These are phyloP conservation scores for Colletotrichum eremochloae DNA, from an alignment of 2,329 filamentous ascomycete genomes.

Conservation along the genomic window DNA sequence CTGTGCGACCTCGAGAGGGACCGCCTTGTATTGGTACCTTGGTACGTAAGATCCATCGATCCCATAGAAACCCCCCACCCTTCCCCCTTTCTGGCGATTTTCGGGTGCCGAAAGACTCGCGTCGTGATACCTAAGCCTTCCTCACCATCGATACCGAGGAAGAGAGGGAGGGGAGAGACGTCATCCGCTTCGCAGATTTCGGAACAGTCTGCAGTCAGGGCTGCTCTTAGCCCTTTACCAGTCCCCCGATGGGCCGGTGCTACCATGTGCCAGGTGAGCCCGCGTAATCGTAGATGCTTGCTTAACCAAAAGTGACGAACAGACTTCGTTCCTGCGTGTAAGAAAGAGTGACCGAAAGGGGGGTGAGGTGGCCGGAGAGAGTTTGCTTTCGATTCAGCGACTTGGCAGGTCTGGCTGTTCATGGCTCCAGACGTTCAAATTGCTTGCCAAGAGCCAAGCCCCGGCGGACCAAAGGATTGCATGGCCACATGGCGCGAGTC, in stretches of 20 bases:
- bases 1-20: too few species aligned
- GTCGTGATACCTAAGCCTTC: neutral
- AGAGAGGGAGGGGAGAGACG: neutral
- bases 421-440: neutral
- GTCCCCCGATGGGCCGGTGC: neutral
- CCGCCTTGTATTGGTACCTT: too few species aligned
- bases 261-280: neutral
- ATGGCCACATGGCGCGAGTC: neutral
- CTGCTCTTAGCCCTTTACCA: neutral
- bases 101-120: neutral
- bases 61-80: too few species aligned
- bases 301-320: neutral
- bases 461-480: neutral
- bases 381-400: neutral
- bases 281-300: neutral
- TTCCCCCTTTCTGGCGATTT: neutral
- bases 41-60: too few species aligned
- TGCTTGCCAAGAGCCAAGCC: conserved; percentile 7
- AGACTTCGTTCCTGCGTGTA: neutral
- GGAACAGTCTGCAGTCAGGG: neutral
- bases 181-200: neutral
- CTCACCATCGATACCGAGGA: neutral
- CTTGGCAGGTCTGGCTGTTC: neutral
- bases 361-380: neutral
- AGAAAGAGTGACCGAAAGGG: neutral